Conservation (phyloP, 2,329 filamentous ascomycete genomes). For the Thelonectria discophora region DNA sequence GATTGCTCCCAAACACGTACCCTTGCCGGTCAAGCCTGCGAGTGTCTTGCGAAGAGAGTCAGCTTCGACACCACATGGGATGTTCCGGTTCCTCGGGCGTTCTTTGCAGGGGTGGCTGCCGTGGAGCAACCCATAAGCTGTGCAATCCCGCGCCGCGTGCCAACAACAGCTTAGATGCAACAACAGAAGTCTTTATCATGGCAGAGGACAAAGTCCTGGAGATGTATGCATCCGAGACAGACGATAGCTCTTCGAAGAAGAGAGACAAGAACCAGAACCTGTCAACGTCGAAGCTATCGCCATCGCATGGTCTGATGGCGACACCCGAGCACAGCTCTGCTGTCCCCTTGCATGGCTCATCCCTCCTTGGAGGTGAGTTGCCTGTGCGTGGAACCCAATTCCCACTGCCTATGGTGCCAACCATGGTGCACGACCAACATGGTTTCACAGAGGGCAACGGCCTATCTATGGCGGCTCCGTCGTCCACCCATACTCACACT, state of each 20-base stretch:
- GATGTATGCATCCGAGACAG: conserved; percentile 58
- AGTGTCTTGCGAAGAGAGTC: no score
- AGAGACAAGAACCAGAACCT: conserved; percentile 55
- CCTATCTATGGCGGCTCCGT: conserved; percentile 48
- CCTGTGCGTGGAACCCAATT: conserved; percentile 55
- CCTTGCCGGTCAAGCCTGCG: no score
- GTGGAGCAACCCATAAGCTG: no score
- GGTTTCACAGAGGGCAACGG: conserved; percentile 51
- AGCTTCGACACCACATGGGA: no score
- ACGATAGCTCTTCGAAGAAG: conserved; percentile 53
- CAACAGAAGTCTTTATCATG: conserved; percentile 59
- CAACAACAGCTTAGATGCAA: conserved; percentile 52
- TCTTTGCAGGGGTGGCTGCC: no score
- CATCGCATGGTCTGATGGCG: conserved; percentile 48
- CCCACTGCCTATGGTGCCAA: conserved; percentile 52
- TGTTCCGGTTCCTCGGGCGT: no score
- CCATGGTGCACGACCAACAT: conserved; percentile 53
- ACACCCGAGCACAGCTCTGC: conserved; percentile 50
- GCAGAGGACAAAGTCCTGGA: conserved; percentile 61
- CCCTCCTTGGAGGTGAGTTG: conserved; percentile 53
- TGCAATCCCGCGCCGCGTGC: neutral
- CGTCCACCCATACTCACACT: conserved; percentile 48
- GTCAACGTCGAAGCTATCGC: conserved; percentile 47
- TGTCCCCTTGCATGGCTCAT: conserved; percentile 43
- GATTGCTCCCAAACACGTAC: no score